Conservation (phyloP, 345 rosid species). For the Salix exigua region DNA sequence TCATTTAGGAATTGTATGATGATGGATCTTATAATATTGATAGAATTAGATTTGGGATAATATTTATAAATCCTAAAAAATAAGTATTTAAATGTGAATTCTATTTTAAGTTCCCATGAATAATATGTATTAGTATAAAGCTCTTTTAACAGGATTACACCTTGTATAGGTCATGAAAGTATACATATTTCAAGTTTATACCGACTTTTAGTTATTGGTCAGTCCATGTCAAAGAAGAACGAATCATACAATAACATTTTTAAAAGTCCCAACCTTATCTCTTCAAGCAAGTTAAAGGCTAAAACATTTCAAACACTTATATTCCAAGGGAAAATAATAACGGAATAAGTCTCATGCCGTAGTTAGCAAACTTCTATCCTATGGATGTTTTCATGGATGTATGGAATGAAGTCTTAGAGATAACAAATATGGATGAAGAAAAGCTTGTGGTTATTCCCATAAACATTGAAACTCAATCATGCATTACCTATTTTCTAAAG, state of each 20-base stretch:
- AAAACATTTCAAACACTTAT: not conserved
- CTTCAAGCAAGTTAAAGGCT: not conserved
- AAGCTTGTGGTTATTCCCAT: too few relatives aligned
- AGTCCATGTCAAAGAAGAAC: not conserved
- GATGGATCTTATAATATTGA: not conserved
- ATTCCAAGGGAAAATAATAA: not conserved
- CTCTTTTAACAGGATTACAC: not conserved
- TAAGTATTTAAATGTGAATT: not conserved
- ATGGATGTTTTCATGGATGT: too few relatives aligned
- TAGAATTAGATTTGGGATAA: not conserved
- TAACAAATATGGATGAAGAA: too few relatives aligned
- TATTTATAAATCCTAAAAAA: not conserved
- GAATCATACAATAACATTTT: too few relatives aligned
- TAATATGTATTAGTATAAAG: not conserved
- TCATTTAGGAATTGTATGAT: too few relatives aligned
- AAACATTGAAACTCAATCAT: too few relatives aligned
- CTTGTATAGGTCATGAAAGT: not conserved
- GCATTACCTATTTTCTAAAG: too few relatives aligned
- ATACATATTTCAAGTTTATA: too few relatives aligned
- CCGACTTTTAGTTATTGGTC: not conserved
- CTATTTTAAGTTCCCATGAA: not conserved
- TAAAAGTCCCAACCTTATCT: not conserved
- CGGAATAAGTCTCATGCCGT: too few relatives aligned
- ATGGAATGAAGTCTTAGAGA: too few relatives aligned
- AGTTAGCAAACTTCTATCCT: too few relatives aligned